phyloP scores from a whole-genome alignment of 1,139 yeast genomes.

The Taphrina pruni region DNA sequence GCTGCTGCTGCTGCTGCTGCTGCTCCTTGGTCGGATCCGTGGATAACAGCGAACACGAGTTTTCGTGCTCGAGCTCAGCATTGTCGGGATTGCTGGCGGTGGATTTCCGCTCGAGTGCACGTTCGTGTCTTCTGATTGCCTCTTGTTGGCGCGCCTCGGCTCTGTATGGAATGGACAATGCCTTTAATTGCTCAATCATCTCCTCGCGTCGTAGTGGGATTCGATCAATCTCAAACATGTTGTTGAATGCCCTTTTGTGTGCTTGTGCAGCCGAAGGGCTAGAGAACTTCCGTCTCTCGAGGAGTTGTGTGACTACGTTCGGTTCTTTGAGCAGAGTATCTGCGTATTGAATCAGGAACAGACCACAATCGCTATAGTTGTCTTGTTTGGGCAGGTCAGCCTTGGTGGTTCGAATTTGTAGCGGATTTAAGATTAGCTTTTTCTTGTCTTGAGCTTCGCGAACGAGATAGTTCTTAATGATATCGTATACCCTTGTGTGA shows the following conservation, averaged over 20 bases:
- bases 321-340: slow-evolving; percentile 66
- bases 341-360: slow-evolving; percentile 83
- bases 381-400: slow-evolving; percentile 82
- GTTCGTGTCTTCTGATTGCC: slow-evolving; percentile 5
- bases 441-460: slow-evolving; percentile 73
- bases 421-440: slow-evolving; percentile 57
- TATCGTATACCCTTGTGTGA: slow-evolving; percentile 62
- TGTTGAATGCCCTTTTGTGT: slow-evolving; percentile 15
- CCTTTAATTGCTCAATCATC: slow-evolving; percentile 29
- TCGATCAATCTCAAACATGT: slow-evolving; percentile 24
- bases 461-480: slow-evolving; percentile 67
- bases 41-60: slow-evolving; percentile 3
- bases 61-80: slow-evolving; percentile 8
- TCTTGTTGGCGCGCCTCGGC: slow-evolving; percentile 13
- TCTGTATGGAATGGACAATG: slow-evolving; percentile 13
- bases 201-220: slow-evolving; percentile 32
- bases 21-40: slow-evolving; percentile 8
- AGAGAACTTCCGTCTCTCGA: slow-evolving; percentile 1
- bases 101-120: slow-evolving; percentile 4
- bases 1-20: no score
- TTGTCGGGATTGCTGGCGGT: not conserved
- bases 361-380: slow-evolving; percentile 93
- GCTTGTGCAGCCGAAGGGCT: slow-evolving; percentile 22
- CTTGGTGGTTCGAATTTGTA: slow-evolving; percentile 55
- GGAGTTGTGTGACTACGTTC: slow-evolving; percentile 44